Evolutionary conservation across 257 asterid species (phyloP).

Genomic region (Solanum megistacrolobum): DNA sequence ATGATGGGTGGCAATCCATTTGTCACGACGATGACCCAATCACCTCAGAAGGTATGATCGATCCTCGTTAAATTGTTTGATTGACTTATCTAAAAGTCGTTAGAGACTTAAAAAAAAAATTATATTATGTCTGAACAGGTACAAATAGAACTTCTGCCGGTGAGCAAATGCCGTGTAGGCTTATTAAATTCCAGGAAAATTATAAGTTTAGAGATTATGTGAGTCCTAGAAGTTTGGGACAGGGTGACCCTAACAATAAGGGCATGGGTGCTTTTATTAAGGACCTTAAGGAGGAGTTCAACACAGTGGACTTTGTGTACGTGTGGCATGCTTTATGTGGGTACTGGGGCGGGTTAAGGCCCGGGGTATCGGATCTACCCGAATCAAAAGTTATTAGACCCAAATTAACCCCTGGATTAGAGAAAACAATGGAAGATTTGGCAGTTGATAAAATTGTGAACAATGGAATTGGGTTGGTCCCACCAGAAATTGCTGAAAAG

Average conservation of each 20-base stretch:
- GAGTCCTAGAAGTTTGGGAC: constrained; percentile 32
- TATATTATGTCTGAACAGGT: background rate
- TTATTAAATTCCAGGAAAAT: constrained; percentile 64
- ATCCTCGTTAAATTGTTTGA: background rate
- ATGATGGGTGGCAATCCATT: constrained; percentile 94
- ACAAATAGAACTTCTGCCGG: constrained; percentile 80
- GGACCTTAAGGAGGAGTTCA: constrained; percentile 53
- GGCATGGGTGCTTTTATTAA: constrained; percentile 82
- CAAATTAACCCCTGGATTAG: constrained; percentile 60
- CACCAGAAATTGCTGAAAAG: constrained; percentile 51
- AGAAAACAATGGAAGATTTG: constrained; percentile 87
- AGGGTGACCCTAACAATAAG: constrained; percentile 20
- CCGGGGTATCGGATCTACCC: constrained; percentile 49
- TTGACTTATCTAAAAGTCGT: background rate
- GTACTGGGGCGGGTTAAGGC: constrained; percentile 95
- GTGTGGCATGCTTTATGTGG: constrained; percentile 97
- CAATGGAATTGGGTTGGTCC: constrained; percentile 84
- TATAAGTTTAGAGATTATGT: constrained; percentile 66
- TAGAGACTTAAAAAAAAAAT: too few relatives aligned
- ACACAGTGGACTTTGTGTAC: constrained; percentile 64
- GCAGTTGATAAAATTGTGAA: constrained; percentile 90
- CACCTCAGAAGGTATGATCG: constrained; percentile 45
- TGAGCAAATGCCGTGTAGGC: constrained; percentile 93
- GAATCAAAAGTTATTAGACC: constrained; percentile 52
- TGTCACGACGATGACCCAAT: constrained; percentile 87